Evolutionary conservation across 1,284 basidiomycete species (phyloP), one percentile per base, ranked within the genome.

Genomic region (Cryptococcus sp.): DNA sequence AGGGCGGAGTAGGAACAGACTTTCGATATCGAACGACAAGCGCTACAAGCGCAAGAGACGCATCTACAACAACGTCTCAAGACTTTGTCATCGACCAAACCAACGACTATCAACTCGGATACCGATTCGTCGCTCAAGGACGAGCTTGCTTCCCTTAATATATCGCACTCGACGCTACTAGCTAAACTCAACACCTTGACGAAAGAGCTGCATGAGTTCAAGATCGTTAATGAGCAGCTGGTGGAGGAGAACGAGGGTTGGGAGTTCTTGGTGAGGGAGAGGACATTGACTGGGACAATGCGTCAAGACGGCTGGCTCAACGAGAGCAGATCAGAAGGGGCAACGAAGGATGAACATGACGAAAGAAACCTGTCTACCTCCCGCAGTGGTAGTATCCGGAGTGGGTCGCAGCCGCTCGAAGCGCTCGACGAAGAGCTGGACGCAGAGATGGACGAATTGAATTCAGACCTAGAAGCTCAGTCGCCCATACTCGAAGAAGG

Each of bases 171-270:
- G 25, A 72, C 69, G 10, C 63, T 76, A 37, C 50, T 73, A 7
- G 66, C 66, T 5, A 70, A 76, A 48, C 62, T 75, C 20, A 69
- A 71, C 8, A 72, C 69, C 0, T 53, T 75, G 10, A 58, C 61
- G 11, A 61, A 62, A 25, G 74, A 76, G 49, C 50, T 76, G 15
- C 64, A 71, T 34, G 73, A 76, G 49, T 54, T 74, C n/a, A 70
- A 69, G 52, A 50, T 49, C 5, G 59, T 63, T 17, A 74, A 72
- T 54, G 51, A 55, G 13, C 52, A 63, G 43, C 61, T 82, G 11
- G 66, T 74, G 74, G 93, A 96, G 73, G 93, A 96, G 70, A 96
- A 95, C 75, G 92, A 95, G 78, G 89, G 89, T 49, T 97, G 92
- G 80, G 92, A 94, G 82, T 90, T 93, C 61, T 82, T 97, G 46